phyloP scores from a whole-genome alignment of 1,139 yeast genomes.

The Geotrichum restrictum region DNA sequence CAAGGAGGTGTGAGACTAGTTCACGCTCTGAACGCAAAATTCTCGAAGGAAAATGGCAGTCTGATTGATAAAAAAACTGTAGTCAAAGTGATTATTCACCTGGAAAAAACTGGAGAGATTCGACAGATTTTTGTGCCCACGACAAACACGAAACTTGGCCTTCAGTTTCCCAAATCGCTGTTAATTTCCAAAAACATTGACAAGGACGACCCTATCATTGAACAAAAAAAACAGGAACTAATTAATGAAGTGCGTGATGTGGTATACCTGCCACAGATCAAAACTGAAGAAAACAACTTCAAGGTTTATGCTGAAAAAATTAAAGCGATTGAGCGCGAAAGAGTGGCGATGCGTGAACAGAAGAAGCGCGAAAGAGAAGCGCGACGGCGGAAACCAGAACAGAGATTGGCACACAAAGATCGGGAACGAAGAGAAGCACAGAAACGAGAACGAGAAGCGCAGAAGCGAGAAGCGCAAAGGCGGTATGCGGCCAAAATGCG shows the following conservation, averaged over 20 bases:
- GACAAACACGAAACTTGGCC: constrained; percentile 23
- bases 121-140: constrained; percentile 25
- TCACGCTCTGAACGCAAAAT: constrained; percentile 28
- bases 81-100: constrained; percentile 28
- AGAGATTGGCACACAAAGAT: constrained; percentile 14
- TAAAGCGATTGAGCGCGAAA: constrained; percentile 5
- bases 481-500: background rate
- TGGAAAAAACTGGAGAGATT: constrained; percentile 31
- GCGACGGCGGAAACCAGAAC: constrained; percentile 3
- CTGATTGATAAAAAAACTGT: constrained; percentile 38
- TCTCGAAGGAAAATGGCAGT: constrained; percentile 27
- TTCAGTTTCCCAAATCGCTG: constrained; percentile 24
- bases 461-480: too few species aligned
- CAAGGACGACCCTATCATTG: constrained; percentile 22
- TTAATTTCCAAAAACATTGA: constrained; percentile 25
- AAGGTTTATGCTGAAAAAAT: constrained; percentile 13
- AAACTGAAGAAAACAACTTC: constrained; percentile 14
- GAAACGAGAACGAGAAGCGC: background rate
- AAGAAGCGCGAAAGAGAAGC: constrained; percentile 5
- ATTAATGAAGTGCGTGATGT: constrained; percentile 5
- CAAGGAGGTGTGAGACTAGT: constrained; percentile 33
- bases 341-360: constrained; percentile 2
- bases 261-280: background rate
- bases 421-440: constrained; percentile 10
- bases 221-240: constrained; percentile 10